Percentiles rank a stretch among this genome's conserved stretches.
These are phyloP conservation scores for Centella asiatica DNA, from an alignment of 129 eudicot genomes.

Conservation along the genomic window DNA sequence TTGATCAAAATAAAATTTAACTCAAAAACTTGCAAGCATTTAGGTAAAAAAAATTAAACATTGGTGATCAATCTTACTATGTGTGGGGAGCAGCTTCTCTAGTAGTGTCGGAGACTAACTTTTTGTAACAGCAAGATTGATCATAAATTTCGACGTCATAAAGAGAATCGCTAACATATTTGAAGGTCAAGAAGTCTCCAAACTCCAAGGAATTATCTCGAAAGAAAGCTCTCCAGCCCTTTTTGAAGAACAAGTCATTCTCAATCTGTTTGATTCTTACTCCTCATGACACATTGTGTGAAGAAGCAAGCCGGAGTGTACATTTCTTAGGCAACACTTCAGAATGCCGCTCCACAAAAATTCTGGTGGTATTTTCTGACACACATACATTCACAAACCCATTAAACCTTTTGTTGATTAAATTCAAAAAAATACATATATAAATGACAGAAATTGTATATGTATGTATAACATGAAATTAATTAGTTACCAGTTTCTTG, in stretches of 20 bases:
- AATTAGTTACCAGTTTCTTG: no score
- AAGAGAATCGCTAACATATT: neutral
- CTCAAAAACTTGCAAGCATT: no score
- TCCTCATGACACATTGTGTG: neutral
- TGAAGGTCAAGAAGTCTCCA: neutral
- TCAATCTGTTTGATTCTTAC: neutral
- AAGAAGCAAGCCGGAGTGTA: neutral
- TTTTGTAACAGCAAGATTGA: neutral
- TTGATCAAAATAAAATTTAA: no score
- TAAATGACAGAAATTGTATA: no score
- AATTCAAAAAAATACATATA: no score
- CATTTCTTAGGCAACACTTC: neutral
- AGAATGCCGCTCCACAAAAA: neutral
- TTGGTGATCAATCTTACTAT: neutral
- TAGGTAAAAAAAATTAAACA: neutral
- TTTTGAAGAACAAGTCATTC: neutral
- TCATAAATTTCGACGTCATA: neutral
- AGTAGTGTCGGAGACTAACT: neutral
- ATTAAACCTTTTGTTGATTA: no score
- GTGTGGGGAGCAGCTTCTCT: no score
- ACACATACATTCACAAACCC: neutral
- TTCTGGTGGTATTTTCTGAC: neutral
- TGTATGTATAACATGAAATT: no score
- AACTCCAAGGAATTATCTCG: neutral
- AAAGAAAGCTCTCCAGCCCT: neutral